Percentiles rank a stretch among this genome's conserved stretches.
Evolutionary conservation across 2,329 filamentous ascomycete species (phyloP).

Genomic region (Penicillium sp.): DNA sequence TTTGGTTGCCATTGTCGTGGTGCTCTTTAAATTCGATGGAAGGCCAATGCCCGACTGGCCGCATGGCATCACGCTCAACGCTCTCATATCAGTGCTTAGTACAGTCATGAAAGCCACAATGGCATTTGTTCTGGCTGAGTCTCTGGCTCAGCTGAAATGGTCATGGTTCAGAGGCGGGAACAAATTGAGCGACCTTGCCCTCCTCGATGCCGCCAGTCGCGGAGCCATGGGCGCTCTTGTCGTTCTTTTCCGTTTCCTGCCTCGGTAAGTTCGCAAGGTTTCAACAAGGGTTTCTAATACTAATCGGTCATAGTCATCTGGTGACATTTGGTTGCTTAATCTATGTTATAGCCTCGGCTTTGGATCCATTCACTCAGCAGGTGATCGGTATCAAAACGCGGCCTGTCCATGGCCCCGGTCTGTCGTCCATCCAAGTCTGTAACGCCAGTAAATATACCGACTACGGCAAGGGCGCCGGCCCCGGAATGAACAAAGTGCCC

Average conservation of each 20-base stretch:
- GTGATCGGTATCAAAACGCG: slow-evolving; percentile 23
- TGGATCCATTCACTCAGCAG: slow-evolving; percentile 34
- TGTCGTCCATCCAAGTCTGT: slow-evolving; percentile 21
- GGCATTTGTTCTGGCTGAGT: slow-evolving; percentile 30
- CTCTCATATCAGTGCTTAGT: slow-evolving; percentile 30
- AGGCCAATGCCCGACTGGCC: slow-evolving; percentile 32
- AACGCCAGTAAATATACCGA: slow-evolving; percentile 21
- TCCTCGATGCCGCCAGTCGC: slow-evolving; percentile 35
- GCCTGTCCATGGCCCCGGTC: slow-evolving; percentile 11
- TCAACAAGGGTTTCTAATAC: not conserved
- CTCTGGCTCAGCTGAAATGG: slow-evolving; percentile 37
- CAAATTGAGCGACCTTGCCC: slow-evolving; percentile 31
- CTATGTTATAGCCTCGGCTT: slow-evolving; percentile 26
- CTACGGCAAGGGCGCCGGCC: slow-evolving; percentile 19
- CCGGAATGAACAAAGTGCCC: slow-evolving; percentile 23
- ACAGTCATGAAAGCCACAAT: slow-evolving; percentile 32
- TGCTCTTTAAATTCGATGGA: slow-evolving; percentile 30
- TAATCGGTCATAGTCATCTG: slow-evolving; percentile 18
- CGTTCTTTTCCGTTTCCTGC: slow-evolving; percentile 26
- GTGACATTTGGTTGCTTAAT: slow-evolving; percentile 30
- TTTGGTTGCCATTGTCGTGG: slow-evolving; percentile 34
- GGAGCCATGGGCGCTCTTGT: slow-evolving; percentile 30
- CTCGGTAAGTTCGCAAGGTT: slow-evolving; percentile 20
- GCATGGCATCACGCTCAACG: slow-evolving; percentile 33
- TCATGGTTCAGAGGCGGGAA: slow-evolving; percentile 31